These are phyloP conservation scores for Leersia perrieri DNA, from an alignment of 176 grass and related monocot species.

Conservation along the genomic window DNA sequence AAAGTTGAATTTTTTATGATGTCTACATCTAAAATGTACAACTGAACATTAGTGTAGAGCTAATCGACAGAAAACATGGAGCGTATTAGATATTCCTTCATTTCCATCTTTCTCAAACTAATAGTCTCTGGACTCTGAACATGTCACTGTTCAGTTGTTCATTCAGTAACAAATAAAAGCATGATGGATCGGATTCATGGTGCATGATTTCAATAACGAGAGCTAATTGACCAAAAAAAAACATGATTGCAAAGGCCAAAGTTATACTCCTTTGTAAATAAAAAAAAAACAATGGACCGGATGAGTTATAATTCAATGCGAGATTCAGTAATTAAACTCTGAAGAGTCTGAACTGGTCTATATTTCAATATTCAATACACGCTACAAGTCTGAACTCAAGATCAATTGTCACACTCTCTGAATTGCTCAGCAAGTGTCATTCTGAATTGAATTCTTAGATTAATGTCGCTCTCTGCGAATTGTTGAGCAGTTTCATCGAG, in stretches of 20 bases:
- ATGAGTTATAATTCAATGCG: not conserved
- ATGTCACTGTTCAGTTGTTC: not conserved
- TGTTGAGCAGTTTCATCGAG: slow-evolving; percentile 62
- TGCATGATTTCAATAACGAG: too few species aligned
- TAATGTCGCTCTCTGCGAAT: not conserved
- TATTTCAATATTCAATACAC: too few species aligned
- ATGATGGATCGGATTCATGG: not conserved
- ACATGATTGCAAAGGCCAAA: too few species aligned
- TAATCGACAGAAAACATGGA: not conserved
- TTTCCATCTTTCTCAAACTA: not conserved
- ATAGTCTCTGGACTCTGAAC: not conserved
- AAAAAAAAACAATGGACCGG: too few species aligned
- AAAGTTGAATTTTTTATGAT: not conserved
- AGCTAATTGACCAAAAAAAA: too few species aligned
- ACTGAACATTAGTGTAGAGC: not conserved
- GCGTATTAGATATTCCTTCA: not conserved
- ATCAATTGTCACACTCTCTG: not conserved
- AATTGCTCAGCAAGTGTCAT: slow-evolving; percentile 53
- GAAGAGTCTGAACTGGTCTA: not conserved
- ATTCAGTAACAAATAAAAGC: not conserved
- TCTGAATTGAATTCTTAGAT: not conserved
- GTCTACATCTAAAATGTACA: not conserved
- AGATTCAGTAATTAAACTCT: not conserved
- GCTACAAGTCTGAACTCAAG: not conserved
- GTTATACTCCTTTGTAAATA: too few species aligned